Evolutionary conservation across 2,329 filamentous ascomycete genomes (phyloP).

Genomic region (Aureobasidium pullulans): DNA sequence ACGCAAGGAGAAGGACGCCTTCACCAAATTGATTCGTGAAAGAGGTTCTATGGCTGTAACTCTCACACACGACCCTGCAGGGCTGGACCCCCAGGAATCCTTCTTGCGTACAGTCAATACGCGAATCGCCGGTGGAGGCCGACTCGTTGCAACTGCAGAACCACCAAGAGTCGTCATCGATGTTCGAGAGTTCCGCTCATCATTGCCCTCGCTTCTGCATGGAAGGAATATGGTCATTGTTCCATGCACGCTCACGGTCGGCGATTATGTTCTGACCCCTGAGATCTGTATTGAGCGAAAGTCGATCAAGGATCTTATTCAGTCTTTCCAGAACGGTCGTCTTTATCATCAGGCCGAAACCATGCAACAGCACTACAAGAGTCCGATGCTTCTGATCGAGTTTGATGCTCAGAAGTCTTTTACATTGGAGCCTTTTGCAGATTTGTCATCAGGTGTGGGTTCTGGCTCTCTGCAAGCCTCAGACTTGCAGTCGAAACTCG

Average conservation of each 20-base stretch:
- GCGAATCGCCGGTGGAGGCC: slow-evolving; percentile 86
- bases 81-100: slow-evolving; percentile 77
- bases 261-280: slow-evolving; percentile 89
- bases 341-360: slow-evolving; percentile 87
- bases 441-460: slow-evolving; percentile 53
- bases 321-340: slow-evolving; percentile 83
- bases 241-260: slow-evolving; percentile 92
- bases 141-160: slow-evolving; percentile 72
- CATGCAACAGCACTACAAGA: slow-evolving; percentile 90
- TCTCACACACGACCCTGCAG: slow-evolving; percentile 62
- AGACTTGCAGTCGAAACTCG: slow-evolving; percentile 85
- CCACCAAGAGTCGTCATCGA: slow-evolving; percentile 91
- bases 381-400: slow-evolving; percentile 87
- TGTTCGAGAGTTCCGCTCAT: slow-evolving; percentile 91
- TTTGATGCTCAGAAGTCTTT: slow-evolving; percentile 98
- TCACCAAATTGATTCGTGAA: slow-evolving; percentile 90
- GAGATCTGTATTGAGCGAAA: slow-evolving; percentile 92
- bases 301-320: slow-evolving; percentile 82
- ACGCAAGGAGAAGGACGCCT: slow-evolving; percentile 91
- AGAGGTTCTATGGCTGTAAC: slow-evolving; percentile 88
- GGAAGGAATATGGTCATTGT: slow-evolving; percentile 82
- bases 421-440: slow-evolving; percentile 61
- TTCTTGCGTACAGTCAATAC: slow-evolving; percentile 96
- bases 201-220: slow-evolving; percentile 82
- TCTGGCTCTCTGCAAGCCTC: slow-evolving; percentile 54